phyloP scores from a whole-genome alignment of 2,329 filamentous ascomycete species.

The Fusarium sp. region DNA sequence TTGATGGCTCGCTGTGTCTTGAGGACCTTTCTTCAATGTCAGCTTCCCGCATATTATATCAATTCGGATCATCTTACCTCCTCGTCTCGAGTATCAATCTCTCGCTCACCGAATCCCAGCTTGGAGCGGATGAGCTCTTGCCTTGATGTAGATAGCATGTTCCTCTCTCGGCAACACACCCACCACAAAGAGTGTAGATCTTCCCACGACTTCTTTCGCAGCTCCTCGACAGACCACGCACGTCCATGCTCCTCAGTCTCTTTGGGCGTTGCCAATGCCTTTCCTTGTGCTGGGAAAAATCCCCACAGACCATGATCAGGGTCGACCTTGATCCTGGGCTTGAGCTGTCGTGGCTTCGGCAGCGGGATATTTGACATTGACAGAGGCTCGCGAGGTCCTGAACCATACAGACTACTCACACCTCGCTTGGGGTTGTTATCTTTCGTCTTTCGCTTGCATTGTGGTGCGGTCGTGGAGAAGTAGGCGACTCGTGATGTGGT shows the following conservation, averaged over 20 bases:
- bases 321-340: conserved; percentile 68
- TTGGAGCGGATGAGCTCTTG: conserved; percentile 73
- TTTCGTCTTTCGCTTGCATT: conserved; percentile 61
- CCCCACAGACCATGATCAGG: conserved; percentile 88
- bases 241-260: conserved; percentile 79
- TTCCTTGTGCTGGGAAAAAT: conserved; percentile 81
- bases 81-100: conserved; percentile 69
- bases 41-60: background rate
- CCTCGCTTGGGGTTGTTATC: conserved; percentile 85
- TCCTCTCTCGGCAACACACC: conserved; percentile 90
- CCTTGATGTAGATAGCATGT: conserved; percentile 82
- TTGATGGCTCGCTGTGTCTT: conserved; percentile 85
- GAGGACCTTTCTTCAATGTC: conserved; percentile 64
- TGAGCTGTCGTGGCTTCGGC: conserved; percentile 72
- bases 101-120: conserved; percentile 77
- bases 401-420: conserved; percentile 81
- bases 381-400: conserved; percentile 77
- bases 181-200: conserved; percentile 94
- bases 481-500: conserved; percentile 29
- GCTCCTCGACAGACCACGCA: conserved; percentile 84
- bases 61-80: conserved; percentile 63
- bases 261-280: conserved; percentile 75
- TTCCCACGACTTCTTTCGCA: conserved; percentile 91
- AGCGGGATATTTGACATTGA: conserved; percentile 77
- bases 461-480: conserved; percentile 66